These are phyloP conservation scores for Parietaria judaica DNA, from an alignment of 306 rosid genomes.

Conservation along the genomic window DNA sequence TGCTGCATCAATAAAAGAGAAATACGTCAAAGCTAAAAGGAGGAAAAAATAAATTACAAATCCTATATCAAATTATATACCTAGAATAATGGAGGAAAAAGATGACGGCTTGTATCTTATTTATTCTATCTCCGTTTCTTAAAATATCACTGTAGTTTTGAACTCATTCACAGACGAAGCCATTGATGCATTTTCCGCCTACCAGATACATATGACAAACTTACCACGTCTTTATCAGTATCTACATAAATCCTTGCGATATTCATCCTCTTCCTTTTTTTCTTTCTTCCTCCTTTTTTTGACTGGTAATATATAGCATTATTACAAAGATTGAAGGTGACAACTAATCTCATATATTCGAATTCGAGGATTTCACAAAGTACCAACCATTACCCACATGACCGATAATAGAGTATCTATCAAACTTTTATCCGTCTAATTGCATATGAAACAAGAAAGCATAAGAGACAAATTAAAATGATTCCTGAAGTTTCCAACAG, in stretches of 20 bases:
- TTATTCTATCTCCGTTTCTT: not conserved
- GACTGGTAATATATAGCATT: conserved; percentile 15
- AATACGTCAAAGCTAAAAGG: not conserved
- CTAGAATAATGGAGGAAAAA: not conserved
- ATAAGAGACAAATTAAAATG: not conserved
- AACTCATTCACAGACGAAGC: not conserved
- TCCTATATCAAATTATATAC: not conserved
- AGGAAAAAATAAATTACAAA: not conserved
- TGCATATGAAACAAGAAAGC: not conserved
- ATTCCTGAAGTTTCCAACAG: not conserved
- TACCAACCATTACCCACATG: conserved; percentile 12
- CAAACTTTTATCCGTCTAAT: not conserved
- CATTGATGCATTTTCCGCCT: not conserved
- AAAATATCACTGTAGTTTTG: not conserved
- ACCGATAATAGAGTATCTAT: not conserved
- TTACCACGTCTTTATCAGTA: conserved; percentile 20
- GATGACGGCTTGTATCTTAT: not conserved
- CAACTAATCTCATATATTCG: conserved; percentile 11
- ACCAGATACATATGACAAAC: not conserved
- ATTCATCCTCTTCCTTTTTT: conserved; percentile 22
- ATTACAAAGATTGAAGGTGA: conserved; percentile 20
- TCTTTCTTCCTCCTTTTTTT: conserved; percentile 22
- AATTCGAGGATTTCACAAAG: not conserved
- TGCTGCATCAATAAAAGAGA: conserved; percentile 53
- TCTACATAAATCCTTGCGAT: conserved; percentile 23